Base-by-base conservation (phyloP, 768 basidiomycete genomes). In the Hygrophoropsis aurantiaca region DNA sequence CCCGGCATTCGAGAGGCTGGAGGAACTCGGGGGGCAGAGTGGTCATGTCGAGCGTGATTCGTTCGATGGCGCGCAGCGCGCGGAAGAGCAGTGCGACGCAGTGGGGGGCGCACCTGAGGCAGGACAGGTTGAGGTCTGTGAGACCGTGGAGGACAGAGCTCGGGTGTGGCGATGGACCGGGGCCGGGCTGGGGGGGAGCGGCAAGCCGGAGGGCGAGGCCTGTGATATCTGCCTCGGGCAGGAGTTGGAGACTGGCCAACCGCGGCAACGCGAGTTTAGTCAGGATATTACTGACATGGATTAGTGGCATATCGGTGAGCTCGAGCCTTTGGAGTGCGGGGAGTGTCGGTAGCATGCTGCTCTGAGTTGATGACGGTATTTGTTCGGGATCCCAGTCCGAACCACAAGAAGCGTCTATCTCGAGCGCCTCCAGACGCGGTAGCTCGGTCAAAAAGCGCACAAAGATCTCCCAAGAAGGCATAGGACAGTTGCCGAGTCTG, bases 191-290 rank as follows among this genome's bases (percentile, higher is more conserved):
- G 9, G 57, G 43, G 9, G 62, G 64, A 40, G 50, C 46, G 8
- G 40, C 53, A 20, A 87, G 71, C 41, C 72, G 69, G 27, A 57
- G 49, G 23, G 76, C 70, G 44, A 87, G 68, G 0, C 71, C 66
- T 5, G 71, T 70, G 56, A 73, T 84, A 52, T 88, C 84, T 15
- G 68, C 72, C 1, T 68, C 59, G 40, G 80, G 77, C 45, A 81
- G 77, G n/a, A 89, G 70, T 5, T 69, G 55, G 41, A 79, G 63
- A 24, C 50, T 53, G 47, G 52, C 57, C 26, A 78, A 57, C 24
- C 56, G 55, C 27, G 76, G 75, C 42, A 71, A 51, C 33, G 51
- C 53, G 20, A 77, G 51, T 33, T 42, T 53, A 46, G 7, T 58
- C 41, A 66, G 23, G 3, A 64, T 37, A 15, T 49, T 52, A 21